Conservation (phyloP, 768 basidiomycete species). For the Suillus clintonianus region DNA sequence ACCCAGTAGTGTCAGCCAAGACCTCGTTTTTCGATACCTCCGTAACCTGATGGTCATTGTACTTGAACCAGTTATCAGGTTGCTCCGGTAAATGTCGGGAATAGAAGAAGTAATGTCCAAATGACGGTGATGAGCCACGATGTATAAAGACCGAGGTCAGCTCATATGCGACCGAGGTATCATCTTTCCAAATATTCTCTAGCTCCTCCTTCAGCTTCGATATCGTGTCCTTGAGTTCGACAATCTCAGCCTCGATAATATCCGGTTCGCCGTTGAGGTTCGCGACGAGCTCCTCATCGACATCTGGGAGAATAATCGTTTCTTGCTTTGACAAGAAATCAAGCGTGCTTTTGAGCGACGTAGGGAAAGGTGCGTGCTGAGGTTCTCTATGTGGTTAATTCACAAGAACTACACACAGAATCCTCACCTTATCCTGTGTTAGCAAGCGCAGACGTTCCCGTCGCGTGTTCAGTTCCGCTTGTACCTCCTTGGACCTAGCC, state of each 20-base stretch:
- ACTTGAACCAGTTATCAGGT: constrained; percentile 91
- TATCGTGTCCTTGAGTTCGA: constrained; percentile 50
- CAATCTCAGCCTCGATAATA: constrained; percentile 56
- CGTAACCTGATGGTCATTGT: constrained; percentile 89
- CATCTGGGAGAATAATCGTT: constrained; percentile 43
- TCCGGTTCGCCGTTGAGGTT: constrained; percentile 56
- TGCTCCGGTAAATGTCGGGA: constrained; percentile 81
- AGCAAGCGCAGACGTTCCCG: constrained; percentile 71
- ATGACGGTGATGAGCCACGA: constrained; percentile 83
- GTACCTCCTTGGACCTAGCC: constrained; percentile 67
- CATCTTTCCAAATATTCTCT: constrained; percentile 74
- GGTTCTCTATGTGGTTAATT: background rate
- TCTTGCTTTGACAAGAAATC: constrained; percentile 60
- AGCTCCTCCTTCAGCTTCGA: constrained; percentile 63
- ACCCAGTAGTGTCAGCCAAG: constrained; percentile 86
- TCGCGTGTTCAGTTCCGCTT: constrained; percentile 59
- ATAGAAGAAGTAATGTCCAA: constrained; percentile 96
- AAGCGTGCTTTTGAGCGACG: constrained; percentile 55
- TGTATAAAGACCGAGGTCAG: constrained; percentile 95
- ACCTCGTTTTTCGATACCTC: constrained; percentile 81
- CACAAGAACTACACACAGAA: background rate
- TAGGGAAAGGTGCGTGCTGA: constrained; percentile 62
- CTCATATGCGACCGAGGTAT: constrained; percentile 73
- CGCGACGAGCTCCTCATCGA: constrained; percentile 59
- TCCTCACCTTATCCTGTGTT: constrained; percentile 68